Evolutionary conservation across 345 rosid species (phyloP).

Genomic region (Eucalyptus microcorys): DNA sequence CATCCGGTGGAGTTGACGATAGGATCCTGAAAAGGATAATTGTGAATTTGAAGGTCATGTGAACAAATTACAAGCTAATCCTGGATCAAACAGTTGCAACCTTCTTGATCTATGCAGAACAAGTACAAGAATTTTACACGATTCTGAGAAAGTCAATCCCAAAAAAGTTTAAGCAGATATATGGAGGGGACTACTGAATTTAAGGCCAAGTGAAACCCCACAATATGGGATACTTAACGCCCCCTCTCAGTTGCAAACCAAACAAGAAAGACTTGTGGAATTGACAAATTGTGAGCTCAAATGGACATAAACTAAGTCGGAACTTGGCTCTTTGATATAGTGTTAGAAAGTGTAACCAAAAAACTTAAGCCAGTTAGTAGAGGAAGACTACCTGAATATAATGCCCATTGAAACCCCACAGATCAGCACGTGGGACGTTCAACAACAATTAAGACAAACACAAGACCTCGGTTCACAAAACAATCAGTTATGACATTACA

Average conservation of each 20-base stretch:
- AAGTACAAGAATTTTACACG: neutral
- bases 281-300: neutral
- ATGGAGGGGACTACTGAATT: neutral
- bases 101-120: neutral
- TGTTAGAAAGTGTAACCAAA: neutral
- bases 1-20: slow-evolving; percentile 49
- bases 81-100: neutral
- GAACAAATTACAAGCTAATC: neutral
- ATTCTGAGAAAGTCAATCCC: neutral
- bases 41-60: neutral
- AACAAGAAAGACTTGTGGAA: neutral
- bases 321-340: neutral
- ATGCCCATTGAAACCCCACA: neutral
- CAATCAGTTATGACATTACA: neutral
- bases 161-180: neutral
- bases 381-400: neutral
- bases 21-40: slow-evolving; percentile 37
- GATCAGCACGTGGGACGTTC: neutral
- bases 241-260: neutral
- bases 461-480: neutral
- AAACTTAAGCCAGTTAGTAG: neutral
- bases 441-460: neutral
- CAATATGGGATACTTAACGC: neutral
- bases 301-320: neutral
- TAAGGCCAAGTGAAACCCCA: neutral